Evolutionary conservation across 441 rosid species (phyloP), one percentile per base, ranked within the genome.

Genomic region (Pelargonium cotyledonis): DNA sequence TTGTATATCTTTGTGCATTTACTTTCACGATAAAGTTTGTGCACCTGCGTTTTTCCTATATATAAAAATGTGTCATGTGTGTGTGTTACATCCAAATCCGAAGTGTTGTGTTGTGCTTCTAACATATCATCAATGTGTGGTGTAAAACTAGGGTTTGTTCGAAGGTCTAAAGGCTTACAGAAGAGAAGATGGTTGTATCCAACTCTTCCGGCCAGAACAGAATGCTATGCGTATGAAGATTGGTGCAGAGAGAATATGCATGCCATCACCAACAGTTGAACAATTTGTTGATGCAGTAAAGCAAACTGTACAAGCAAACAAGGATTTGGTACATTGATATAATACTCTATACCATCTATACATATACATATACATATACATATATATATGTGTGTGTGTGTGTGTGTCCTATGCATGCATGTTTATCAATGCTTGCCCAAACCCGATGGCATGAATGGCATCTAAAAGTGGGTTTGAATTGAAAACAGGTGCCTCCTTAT

Each of bases 191-290:
- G 57, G 18, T 16, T 11, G 16, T 5, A 19, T 51, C 57, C 57
- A 51, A n/a, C 57, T 51, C 57, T 51, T 51, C 57, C 15, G 57
- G 15, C 57, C 57, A 51, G 57, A 51, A n/a, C 57, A 51, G 57
- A 51, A 51, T n/a, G 57, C 57, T 12, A 51, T 51, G 57, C 15
- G 18, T 6, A 51, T 51, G 57, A 51, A 51, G 15, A 51, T 16
- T 3, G 57, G 57, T 6, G 57, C 57, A 0, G 57, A 51, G 16
- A 51, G 6, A 5, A 51, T 14, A 51, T n/a, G 16, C 18, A 44
- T 44, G 49, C 49, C 49, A 7, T 44, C 49, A 6, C 49, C 49
- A 44, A 44, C 49, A 1, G 49, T 44, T 1, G 49, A 44, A 44
- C 49, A 44, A 44, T 44, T 44, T 44, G 49, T 44, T 9, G 49